Evolutionary conservation across 768 basidiomycete genomes (phyloP).

Genomic region (Auricularia sp.): DNA sequence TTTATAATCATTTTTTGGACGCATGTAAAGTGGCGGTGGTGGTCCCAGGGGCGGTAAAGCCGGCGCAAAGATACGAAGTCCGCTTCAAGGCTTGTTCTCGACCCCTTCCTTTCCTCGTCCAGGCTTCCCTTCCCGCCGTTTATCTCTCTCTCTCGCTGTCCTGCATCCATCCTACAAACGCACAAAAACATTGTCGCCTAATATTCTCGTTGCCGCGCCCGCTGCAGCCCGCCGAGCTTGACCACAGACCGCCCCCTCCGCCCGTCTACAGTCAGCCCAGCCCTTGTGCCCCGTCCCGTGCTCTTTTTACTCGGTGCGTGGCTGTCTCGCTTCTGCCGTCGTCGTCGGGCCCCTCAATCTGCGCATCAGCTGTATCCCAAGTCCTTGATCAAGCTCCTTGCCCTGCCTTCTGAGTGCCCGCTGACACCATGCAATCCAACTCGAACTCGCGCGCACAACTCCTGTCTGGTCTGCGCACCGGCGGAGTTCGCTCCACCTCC

Average conservation of each 20-base stretch:
- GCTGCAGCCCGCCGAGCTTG: not conserved
- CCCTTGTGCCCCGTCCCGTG: not conserved
- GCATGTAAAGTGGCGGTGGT: too few species aligned
- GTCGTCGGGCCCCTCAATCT: constrained; percentile 12
- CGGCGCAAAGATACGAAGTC: not conserved
- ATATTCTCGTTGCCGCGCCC: not conserved
- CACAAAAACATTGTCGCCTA: constrained; percentile 2
- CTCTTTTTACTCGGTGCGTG: not conserved
- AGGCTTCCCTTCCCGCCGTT: constrained; percentile 1
- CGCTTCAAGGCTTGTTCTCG: not conserved
- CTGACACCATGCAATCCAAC: not conserved
- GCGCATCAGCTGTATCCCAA: constrained; percentile 17
- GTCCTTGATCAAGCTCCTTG: constrained; percentile 35
- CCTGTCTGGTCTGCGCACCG: constrained; percentile 80
- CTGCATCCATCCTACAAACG: constrained; percentile 3
- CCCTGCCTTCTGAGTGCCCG: constrained; percentile 13
- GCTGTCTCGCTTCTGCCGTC: constrained; percentile 6
- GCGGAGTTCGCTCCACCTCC: constrained; percentile 75
- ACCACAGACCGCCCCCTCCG: not conserved
- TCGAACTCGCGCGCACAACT: constrained; percentile 57
- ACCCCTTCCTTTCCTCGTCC: constrained; percentile 1
- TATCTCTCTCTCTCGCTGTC: constrained; percentile 12
- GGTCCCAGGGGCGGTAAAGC: not conserved
- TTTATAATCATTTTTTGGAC: constrained; percentile 14
- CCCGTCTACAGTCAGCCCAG: not conserved